Evolutionary conservation across 2,329 filamentous ascomycete genomes (phyloP), one percentile per base, ranked within the genome.

Genomic region (Trichophyton schoenleinii): DNA sequence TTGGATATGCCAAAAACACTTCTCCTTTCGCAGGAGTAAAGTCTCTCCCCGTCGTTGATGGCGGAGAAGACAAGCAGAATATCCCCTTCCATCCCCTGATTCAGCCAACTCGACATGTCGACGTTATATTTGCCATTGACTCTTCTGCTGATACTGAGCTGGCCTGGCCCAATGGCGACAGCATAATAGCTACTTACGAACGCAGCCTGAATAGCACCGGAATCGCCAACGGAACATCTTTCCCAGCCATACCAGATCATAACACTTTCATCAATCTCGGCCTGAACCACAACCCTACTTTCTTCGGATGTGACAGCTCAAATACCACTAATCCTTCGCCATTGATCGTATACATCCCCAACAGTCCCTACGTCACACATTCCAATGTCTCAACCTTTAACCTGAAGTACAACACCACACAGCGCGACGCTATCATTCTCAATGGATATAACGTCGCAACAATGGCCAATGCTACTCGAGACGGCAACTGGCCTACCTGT

Each of bases 401-500:
- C 63, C 78, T 84, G 42, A 73, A 74, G 46, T 89, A 91, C 79
- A 79, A 81, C 41, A 74, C 83, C 67, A 73, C 70, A 0, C 74
- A 89, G 75, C 88, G 92, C 64, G 83, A 96, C 71, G 81, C 81
- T 64, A 88, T 96, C 70, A 90, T 99, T 69, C 73, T 83, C 66
- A 97, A 99, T 75, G 92, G 90, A 20, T 94, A 88, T 76, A 83
- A 94, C 67, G 83, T 87, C 18, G 91, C 83, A 2, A 96, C 91
- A 0, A 86, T 87, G 78, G 89, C 83, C 59, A 96, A 97, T 75
- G 83, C 81, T 58, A 91, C 89, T 0, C 70, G 86, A 2, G 87
- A 95, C 71, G 67, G 74, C 2, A 74, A 87, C 64, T 99, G 94
- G 92, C 80, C 87, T 0, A 80, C 84, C 1, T 99, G 92, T 68